Evolutionary conservation across 805 yeast species (phyloP).

Genomic region (Sugiyamaella mastotermitis): DNA sequence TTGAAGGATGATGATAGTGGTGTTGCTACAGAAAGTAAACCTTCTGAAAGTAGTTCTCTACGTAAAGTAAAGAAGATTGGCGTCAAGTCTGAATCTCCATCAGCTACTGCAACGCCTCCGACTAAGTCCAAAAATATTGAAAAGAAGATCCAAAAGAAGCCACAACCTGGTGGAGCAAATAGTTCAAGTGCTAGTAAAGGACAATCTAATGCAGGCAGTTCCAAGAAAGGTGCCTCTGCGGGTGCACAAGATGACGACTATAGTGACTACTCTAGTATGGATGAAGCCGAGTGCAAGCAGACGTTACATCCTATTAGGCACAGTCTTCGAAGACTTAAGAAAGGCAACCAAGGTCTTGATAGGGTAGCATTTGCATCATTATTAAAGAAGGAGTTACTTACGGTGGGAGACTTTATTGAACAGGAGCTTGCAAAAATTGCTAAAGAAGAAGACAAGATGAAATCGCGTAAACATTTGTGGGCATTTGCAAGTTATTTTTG

Average conservation of each 20-base stretch:
- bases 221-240: slow-evolving; percentile 3
- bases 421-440: slow-evolving; percentile 27
- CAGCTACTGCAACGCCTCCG: neutral
- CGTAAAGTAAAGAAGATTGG: slow-evolving; percentile 1
- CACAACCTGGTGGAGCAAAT: neutral
- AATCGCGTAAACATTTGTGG: slow-evolving; percentile 66
- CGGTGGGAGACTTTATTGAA: slow-evolving; percentile 68
- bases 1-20: slow-evolving; percentile 46
- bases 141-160: slow-evolving; percentile 5
- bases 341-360: slow-evolving; percentile 67
- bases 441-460: slow-evolving; percentile 26
- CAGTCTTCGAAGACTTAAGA: slow-evolving; percentile 58
- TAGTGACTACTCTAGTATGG: slow-evolving; percentile 71
- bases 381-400: slow-evolving; percentile 59
- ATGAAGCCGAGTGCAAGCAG: slow-evolving; percentile 60
- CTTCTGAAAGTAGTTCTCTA: slow-evolving; percentile 1
- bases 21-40: neutral
- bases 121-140: neutral
- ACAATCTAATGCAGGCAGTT: neutral
- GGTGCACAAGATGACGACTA: slow-evolving; percentile 21
- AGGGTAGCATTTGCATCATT: slow-evolving; percentile 73
- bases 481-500: slow-evolving; percentile 76
- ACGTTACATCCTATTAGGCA: slow-evolving; percentile 60
- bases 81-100: slow-evolving; percentile 3
- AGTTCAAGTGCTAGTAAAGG: neutral